Conservation (phyloP, 345 rosid species). For the Theobroma cacao region DNA sequence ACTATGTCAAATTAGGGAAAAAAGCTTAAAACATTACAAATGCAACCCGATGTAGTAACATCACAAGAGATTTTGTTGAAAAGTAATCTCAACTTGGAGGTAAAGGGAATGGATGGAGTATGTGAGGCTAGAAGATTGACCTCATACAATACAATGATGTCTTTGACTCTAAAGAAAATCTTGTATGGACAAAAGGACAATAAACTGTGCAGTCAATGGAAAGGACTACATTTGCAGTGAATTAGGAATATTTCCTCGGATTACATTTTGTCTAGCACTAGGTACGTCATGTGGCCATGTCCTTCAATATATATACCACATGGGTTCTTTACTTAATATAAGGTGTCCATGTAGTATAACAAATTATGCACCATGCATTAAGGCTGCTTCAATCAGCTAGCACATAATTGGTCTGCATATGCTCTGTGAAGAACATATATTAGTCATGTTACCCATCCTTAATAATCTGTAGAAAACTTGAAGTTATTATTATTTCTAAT, state of each 20-base stretch:
- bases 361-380: not conserved
- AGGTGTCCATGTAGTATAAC: not conserved
- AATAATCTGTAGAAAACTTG: not conserved
- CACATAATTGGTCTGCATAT: not conserved
- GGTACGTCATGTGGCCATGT: not conserved
- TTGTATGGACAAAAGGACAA: not conserved
- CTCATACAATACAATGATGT: not conserved
- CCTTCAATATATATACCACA: not conserved
- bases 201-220: not conserved
- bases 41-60: not conserved
- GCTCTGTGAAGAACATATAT: not conserved
- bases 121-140: not conserved
- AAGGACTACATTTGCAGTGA: not conserved
- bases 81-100: not conserved
- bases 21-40: not conserved
- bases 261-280: not conserved
- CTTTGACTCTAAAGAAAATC: not conserved
- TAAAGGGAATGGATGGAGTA: not conserved
- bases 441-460: not conserved
- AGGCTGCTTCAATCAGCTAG: not conserved
- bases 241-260: not conserved
- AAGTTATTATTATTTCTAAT: slow-evolving; percentile 7
- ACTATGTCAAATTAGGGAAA: not conserved
- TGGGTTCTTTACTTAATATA: not conserved
- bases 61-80: not conserved